These are phyloP conservation scores for Neoscytalidium dimidiatum DNA, from an alignment of 2,329 filamentous ascomycete species.

Conservation along the genomic window DNA sequence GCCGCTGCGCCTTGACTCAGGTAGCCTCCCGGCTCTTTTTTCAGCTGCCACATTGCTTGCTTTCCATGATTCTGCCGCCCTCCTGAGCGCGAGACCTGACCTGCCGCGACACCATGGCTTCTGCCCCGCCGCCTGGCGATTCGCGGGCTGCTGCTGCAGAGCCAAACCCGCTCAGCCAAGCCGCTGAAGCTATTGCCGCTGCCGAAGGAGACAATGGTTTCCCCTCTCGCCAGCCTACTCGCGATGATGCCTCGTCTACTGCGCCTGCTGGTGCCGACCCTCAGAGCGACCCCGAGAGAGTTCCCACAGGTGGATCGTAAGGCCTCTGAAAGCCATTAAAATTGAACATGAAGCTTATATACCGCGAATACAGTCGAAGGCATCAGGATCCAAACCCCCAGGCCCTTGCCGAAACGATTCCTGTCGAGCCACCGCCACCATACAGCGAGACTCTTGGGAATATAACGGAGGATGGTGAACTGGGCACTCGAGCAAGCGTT, in stretches of 20 bases:
- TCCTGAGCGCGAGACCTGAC: not conserved
- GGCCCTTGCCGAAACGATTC: not conserved
- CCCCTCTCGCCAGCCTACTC: not conserved
- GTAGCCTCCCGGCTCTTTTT: not conserved
- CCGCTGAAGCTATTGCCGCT: constrained; percentile 17
- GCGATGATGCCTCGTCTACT: not conserved
- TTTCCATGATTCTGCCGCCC: not conserved
- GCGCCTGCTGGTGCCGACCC: not conserved
- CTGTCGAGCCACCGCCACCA: constrained; percentile 34
- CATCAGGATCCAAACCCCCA: not conserved
- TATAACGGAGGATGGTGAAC: constrained; percentile 37
- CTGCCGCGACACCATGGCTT: constrained; percentile 10
- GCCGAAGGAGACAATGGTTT: not conserved
- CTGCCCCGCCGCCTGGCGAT: constrained; percentile 8
- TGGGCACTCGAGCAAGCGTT: constrained; percentile 53
- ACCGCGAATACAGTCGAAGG: not conserved
- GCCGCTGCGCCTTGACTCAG: not conserved
- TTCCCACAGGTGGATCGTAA: not conserved
- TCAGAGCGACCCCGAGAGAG: not conserved
- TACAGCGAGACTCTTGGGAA: constrained; percentile 45
- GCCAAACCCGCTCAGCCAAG: constrained; percentile 17
- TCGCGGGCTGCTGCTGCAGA: not conserved
- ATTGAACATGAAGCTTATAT: not conserved
- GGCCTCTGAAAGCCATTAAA: not conserved
- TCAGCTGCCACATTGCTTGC: not conserved